These are phyloP conservation scores for Claviceps fusiformis DNA, from an alignment of 2,329 filamentous ascomycete genomes.

Conservation along the genomic window DNA sequence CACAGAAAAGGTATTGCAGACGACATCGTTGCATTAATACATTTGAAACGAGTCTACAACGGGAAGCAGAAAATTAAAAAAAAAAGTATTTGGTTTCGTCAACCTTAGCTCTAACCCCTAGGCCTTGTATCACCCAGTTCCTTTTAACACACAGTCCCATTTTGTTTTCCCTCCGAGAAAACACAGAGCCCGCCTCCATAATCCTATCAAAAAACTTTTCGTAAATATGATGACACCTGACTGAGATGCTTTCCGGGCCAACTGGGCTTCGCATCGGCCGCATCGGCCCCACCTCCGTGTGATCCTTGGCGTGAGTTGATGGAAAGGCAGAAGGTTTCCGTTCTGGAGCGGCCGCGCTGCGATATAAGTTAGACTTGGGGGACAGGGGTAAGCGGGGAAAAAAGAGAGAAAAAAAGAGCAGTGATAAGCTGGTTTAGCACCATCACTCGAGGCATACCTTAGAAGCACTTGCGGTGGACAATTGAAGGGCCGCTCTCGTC, in stretches of 20 bases:
- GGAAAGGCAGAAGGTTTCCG: slow-evolving; percentile 20
- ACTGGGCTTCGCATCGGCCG: slow-evolving; percentile 25
- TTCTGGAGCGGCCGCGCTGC: slow-evolving; percentile 19
- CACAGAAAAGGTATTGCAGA: neutral
- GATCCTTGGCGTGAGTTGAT: slow-evolving; percentile 26
- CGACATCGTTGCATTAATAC: slow-evolving; percentile 1
- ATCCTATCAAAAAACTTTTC: slow-evolving; percentile 44
- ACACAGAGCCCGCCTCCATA: slow-evolving; percentile 36
- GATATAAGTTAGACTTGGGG: neutral
- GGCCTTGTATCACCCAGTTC: slow-evolving; percentile 34
- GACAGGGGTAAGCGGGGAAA: neutral
- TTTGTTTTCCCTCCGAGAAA: slow-evolving; percentile 31
- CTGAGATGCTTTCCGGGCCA: slow-evolving; percentile 33
- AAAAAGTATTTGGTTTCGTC: slow-evolving; percentile 41
- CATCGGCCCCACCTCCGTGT: slow-evolving; percentile 26
- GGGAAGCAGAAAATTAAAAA: slow-evolving; percentile 19
- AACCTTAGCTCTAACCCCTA: slow-evolving; percentile 39
- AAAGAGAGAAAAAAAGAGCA: too few relatives aligned
- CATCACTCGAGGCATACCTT: slow-evolving; percentile 41
- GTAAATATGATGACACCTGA: slow-evolving; percentile 42
- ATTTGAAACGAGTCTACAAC: slow-evolving; percentile 20
- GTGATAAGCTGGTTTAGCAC: neutral
- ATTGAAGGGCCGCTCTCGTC: slow-evolving; percentile 99
- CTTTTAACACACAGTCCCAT: slow-evolving; percentile 35
- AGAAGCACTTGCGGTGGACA: slow-evolving; percentile 99